These are phyloP conservation scores for Colletotrichum horii DNA, from an alignment of 2,329 filamentous ascomycete genomes.

Conservation along the genomic window DNA sequence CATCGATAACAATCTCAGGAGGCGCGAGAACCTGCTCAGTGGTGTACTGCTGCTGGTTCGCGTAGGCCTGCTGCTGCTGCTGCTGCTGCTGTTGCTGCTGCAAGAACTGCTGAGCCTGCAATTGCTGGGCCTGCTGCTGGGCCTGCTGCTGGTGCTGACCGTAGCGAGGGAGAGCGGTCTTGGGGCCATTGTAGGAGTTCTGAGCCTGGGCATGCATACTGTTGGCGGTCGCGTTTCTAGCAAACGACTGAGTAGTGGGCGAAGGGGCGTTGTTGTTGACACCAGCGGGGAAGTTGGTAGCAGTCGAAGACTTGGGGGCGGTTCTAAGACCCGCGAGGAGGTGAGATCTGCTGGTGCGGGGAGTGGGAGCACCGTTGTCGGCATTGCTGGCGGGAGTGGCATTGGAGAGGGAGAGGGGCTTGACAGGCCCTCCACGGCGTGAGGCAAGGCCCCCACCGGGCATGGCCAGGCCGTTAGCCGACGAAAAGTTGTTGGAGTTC, in stretches of 20 bases:
- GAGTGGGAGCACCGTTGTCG: constrained; percentile 76
- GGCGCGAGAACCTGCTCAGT: constrained; percentile 89
- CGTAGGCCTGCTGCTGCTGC: constrained; percentile 30
- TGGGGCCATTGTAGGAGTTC: constrained; percentile 55
- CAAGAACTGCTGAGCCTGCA: constrained; percentile 22
- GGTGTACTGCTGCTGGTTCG: constrained; percentile 58
- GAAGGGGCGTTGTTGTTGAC: constrained; percentile 56
- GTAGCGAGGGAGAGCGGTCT: constrained; percentile 62
- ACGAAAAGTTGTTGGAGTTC: constrained; percentile 83
- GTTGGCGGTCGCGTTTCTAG: constrained; percentile 48
- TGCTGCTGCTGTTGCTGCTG: constrained; percentile 37
- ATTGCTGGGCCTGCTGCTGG: constrained; percentile 3
- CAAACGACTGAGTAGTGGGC: constrained; percentile 48
- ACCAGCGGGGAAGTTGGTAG: constrained; percentile 69
- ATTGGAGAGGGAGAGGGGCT: constrained; percentile 81
- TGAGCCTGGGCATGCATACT: constrained; percentile 50
- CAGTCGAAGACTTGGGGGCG: constrained; percentile 84
- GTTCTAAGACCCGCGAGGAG: constrained; percentile 92
- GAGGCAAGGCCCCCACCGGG: constrained; percentile 84
- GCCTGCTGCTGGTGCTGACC: constrained; percentile 34
- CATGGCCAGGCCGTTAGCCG: constrained; percentile 75
- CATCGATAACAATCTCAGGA: constrained; percentile 77
- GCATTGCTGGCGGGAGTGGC: constrained; percentile 72
- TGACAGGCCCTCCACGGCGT: constrained; percentile 83
- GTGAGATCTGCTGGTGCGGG: constrained; percentile 93